These are phyloP conservation scores for Rutstroemia sp. DNA, from an alignment of 2,329 filamentous ascomycete genomes.

Conservation along the genomic window DNA sequence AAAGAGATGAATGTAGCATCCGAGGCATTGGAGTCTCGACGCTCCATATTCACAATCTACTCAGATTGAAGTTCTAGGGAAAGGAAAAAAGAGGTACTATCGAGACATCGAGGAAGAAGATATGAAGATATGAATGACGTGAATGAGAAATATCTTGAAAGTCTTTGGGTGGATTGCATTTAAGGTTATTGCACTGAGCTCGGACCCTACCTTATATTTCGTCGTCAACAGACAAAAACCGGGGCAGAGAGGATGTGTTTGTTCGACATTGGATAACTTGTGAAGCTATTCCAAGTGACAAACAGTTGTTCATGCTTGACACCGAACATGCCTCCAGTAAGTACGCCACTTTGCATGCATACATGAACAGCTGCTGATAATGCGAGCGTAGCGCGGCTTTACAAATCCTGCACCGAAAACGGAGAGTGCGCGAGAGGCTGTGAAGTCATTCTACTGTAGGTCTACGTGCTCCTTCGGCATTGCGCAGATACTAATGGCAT, in stretches of 20 bases:
- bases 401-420: constrained; percentile 43
- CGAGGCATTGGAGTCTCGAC: constrained; percentile 36
- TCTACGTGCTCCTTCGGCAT: neutral
- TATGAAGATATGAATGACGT: neutral
- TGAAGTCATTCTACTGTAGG: constrained; percentile 70
- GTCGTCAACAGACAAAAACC: neutral
- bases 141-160: constrained; percentile 8
- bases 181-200: constrained; percentile 13
- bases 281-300: neutral
- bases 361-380: neutral
- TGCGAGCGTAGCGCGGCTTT: constrained; percentile 37
- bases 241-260: neutral
- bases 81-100: neutral
- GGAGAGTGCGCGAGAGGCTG: constrained; percentile 63
- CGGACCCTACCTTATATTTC: constrained; percentile 22
- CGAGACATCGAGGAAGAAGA: neutral
- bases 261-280: neutral
- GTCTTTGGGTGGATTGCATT: constrained; percentile 14
- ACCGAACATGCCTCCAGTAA: constrained; percentile 48
- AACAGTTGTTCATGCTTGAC: neutral
- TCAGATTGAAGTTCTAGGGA: neutral
- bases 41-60: neutral
- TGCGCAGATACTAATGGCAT: constrained; percentile 4
- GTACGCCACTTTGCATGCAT: constrained; percentile 12
- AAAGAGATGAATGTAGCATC: constrained; percentile 56